Base-by-base conservation (phyloP, 2,329 filamentous ascomycete species). In the Trichoderma simmonsii region DNA sequence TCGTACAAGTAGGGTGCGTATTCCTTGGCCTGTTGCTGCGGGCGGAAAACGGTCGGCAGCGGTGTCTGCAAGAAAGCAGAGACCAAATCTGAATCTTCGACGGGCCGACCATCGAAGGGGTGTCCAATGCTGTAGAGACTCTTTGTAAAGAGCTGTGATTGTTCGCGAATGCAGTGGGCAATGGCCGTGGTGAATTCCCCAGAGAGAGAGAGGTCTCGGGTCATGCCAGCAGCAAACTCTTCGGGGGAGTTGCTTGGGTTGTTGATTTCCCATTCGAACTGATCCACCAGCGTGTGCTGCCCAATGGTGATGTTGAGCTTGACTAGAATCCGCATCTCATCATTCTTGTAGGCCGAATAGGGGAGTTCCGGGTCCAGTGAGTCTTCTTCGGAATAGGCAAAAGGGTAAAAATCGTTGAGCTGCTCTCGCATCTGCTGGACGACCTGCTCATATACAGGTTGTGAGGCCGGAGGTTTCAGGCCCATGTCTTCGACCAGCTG, bases 241-340 rank as follows among this genome's bases (percentile, higher is more conserved):
- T 99, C 96, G 3, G 96, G 94, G 0, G 93, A 97, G 81, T 99
- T 99, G 70, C 92, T 85, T 0, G 95, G 92, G 80, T 97, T 97
- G 82, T 98, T 98, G 80, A 98, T 94, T 77, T 99, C 96, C 96
- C 96, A 99, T 82, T 99, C 96, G 74, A 99, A 98, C 80, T 98
- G 96, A 78, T 99, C 96, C 43, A 98, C 92, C 30, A 99, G 86
- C 0, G 95, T 98, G 79, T 97, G 93, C 74, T 93, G 92, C 54
- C 95, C 96, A 78, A 99, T 98, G 7, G 96, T 98, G 78, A 99
- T 97, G 82, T 98, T 98, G 65, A 99, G 87, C 82, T 98, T 98
- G 82, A 99, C 90, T 57, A 97, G 85, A 76, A 99, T 93, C 65
- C 96, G 92, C 95, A 99, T 98, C 84, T 99, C 96, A 80, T 99